Base-by-base conservation (phyloP, 176 grass and related monocot genomes). In the Tillandsia leiboldiana region DNA sequence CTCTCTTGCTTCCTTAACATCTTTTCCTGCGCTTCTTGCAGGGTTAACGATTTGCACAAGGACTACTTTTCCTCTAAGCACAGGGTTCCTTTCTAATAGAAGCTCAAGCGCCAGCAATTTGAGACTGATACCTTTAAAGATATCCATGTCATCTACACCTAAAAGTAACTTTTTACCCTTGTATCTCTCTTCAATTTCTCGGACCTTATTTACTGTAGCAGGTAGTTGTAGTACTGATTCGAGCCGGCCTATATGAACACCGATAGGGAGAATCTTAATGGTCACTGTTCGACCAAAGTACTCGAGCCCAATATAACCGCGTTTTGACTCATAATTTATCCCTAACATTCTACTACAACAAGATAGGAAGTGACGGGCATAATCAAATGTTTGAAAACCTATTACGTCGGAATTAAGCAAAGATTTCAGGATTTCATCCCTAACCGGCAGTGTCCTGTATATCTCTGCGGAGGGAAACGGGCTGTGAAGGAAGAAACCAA, bases 361-460 rank as follows among this genome's bases (percentile, higher is more conserved):
- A 67, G 92, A 92, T 54, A 96, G 75, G 75, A 96, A 96, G 75
- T 96, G 86, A 12, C 88, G 83, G 18, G 92, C 88, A 81, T 96
- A 96, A 69, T 96, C 92, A 78, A 87, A 92, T 73, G 88, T 96
- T 75, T 96, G 92, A 70, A 96, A 96, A 64, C 92, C 88, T 80
- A 96, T 96, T 51, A 96, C 78, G 88, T 96, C 92, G 26, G 88
- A 83, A 76, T 96, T 96, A 53, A 96, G 81, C 76, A 96, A 81
- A 3, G 85, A 79, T 75, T 87, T 92, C 54, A 96, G 66, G 65
- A 96, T 96, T 76, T 96, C 92, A 62, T 91, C 92, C 73, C 92
- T 89, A 63, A 96, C 92, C 42, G 88, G 92, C 71, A 96, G 70
- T 49, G 92, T 91, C 75, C 88, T 87, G 14, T 96, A 91, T 76